A percentile compares a stretch with the other conserved stretches of the same genome.
Conservation (phyloP, 1,284 basidiomycete genomes). For the Neonothopanus nambi region DNA sequence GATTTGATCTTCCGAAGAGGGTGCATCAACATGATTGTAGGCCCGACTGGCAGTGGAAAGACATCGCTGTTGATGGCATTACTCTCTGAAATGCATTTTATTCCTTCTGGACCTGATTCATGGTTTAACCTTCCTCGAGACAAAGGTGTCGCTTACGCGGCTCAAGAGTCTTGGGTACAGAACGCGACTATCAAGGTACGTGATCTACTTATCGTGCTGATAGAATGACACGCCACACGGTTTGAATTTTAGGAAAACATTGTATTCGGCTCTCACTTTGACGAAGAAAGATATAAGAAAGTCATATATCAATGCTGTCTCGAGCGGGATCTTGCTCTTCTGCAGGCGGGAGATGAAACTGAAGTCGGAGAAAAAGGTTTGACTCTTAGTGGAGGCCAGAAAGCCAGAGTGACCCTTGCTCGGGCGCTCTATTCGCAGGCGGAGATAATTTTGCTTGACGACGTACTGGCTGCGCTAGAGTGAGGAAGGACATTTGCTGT, state of each 20-base stretch:
- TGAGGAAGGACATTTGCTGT: constrained; percentile 21
- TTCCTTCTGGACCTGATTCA: constrained; percentile 54
- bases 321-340: constrained; percentile 48
- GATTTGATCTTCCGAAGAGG: constrained; percentile 59
- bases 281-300: constrained; percentile 72
- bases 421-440: constrained; percentile 69
- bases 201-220: constrained; percentile 44
- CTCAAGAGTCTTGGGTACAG: constrained; percentile 80
- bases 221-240: constrained; percentile 26
- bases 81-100: constrained; percentile 66
- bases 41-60: constrained; percentile 53
- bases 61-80: constrained; percentile 58
- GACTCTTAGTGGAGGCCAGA: constrained; percentile 64
- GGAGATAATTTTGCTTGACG: constrained; percentile 62
- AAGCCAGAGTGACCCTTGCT: constrained; percentile 73
- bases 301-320: constrained; percentile 61
- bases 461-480: constrained; percentile 61
- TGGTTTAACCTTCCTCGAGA: constrained; percentile 67
- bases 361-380: constrained; percentile 63
- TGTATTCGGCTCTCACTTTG: constrained; percentile 75
- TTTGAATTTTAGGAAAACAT: constrained; percentile 68
- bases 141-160: constrained; percentile 72
- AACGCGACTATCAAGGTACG: constrained; percentile 45
- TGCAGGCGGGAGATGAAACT: constrained; percentile 76
- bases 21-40: constrained; percentile 64